phyloP scores from a whole-genome alignment of 139 green algal genomes.

The Volvox africanus region DNA sequence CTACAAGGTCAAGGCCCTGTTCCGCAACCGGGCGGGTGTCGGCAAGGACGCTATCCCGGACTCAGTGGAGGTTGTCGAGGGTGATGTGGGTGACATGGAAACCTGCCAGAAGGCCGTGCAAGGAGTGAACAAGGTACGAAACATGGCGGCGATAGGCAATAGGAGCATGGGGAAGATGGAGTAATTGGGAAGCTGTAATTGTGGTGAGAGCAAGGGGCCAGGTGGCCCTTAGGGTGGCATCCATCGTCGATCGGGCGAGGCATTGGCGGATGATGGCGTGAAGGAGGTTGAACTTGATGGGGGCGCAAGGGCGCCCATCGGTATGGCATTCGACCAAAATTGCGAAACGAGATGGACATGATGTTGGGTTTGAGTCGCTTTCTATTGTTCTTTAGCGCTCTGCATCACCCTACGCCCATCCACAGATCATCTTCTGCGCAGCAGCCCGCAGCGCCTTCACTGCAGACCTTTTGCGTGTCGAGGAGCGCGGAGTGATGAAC shows the following conservation, averaged over 20 bases:
- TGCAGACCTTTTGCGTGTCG: constrained; percentile 79
- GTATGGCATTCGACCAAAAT: too few relatives aligned
- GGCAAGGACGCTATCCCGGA: constrained; percentile 73
- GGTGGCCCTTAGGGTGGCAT: too few relatives aligned
- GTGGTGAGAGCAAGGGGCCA: too few relatives aligned
- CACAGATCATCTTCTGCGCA: constrained; percentile 86
- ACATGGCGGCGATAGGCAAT: neutral
- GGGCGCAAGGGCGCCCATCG: too few relatives aligned
- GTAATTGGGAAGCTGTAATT: neutral
- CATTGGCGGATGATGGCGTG: too few relatives aligned
- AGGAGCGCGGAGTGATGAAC: constrained; percentile 77
- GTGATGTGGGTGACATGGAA: constrained; percentile 87
- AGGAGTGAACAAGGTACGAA: constrained; percentile 91
- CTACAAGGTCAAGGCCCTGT: constrained; percentile 89
- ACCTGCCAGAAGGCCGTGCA: constrained; percentile 82
- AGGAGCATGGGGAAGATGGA: neutral
- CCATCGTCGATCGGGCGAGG: too few relatives aligned
- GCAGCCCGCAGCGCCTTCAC: constrained; percentile 72
- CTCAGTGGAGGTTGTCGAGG: constrained; percentile 85
- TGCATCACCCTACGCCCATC: too few relatives aligned
- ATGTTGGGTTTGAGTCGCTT: too few relatives aligned
- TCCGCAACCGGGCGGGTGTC: constrained; percentile 69
- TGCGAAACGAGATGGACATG: too few relatives aligned
- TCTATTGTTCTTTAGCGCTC: too few relatives aligned
- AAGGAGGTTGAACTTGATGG: too few relatives aligned